phyloP scores from a whole-genome alignment of 202 grass and related monocot species.

The Panicum hallii region DNA sequence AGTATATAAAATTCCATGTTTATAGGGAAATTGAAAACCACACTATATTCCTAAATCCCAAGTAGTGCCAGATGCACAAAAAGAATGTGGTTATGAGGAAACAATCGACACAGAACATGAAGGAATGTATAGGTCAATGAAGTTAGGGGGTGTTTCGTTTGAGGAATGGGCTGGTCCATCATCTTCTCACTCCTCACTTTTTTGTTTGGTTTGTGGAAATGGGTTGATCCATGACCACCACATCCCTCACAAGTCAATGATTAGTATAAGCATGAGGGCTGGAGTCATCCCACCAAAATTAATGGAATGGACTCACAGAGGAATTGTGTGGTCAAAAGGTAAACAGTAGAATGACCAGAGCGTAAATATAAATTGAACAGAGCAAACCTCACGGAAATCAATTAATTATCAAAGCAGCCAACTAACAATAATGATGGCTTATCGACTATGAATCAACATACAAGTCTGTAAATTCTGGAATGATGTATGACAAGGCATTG shows the following conservation, averaged over 20 bases:
- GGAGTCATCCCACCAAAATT: no score
- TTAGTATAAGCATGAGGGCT: no score
- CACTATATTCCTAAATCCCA: background rate
- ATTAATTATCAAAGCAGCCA: constrained; percentile 7
- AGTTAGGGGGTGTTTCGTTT: background rate
- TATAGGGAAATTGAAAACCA: background rate
- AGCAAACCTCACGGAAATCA: background rate
- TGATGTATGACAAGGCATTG: constrained; percentile 1
- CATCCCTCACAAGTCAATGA: no score
- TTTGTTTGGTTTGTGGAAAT: no score
- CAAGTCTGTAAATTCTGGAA: background rate
- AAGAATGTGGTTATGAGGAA: background rate
- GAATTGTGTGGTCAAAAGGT: background rate
- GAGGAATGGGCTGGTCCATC: no score
- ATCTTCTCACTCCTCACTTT: no score
- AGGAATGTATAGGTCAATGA: background rate
- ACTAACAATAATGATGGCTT: background rate
- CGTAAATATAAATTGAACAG: constrained; percentile 4
- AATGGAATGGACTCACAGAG: no score
- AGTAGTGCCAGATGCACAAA: constrained; percentile 1
- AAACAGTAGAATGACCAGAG: background rate
- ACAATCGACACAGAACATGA: background rate
- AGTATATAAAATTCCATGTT: background rate
- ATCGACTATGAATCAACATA: background rate
- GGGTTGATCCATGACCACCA: no score